Evolutionary conservation across 2,329 filamentous ascomycete species (phyloP).

Genomic region (Fusarium sp.): DNA sequence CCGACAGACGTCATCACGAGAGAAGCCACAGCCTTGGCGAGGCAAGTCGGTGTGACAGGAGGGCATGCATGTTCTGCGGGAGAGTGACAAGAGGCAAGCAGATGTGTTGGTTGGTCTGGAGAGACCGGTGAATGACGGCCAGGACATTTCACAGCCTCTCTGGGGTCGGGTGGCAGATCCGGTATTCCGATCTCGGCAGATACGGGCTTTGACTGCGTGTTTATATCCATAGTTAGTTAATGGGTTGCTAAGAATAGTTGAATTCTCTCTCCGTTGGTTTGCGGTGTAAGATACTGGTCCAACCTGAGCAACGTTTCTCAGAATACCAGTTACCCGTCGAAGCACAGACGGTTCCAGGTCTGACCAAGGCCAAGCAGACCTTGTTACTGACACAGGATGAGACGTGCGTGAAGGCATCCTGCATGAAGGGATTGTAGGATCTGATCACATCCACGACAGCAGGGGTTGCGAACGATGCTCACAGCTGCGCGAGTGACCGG

Average conservation of each 20-base stretch:
- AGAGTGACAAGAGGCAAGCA: not conserved
- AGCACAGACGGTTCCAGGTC: not conserved
- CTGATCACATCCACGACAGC: not conserved
- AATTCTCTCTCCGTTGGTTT: not conserved
- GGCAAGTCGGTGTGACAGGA: constrained; percentile 19
- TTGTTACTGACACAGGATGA: not conserved
- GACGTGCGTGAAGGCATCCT: not conserved
- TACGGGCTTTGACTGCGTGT: not conserved
- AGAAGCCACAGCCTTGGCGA: not conserved
- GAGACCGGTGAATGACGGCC: constrained; percentile 1
- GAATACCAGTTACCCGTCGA: not conserved
- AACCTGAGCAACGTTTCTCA: not conserved
- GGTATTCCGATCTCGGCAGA: constrained; percentile 4
- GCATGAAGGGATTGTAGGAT: not conserved
- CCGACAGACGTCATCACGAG: constrained; percentile 7
- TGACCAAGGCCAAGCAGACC: not conserved
- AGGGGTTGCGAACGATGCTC: not conserved
- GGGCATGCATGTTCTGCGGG: not conserved
- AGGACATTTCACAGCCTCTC: not conserved
- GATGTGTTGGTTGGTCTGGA: constrained; percentile 1
- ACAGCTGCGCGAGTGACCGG: not conserved
- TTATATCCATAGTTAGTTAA: not conserved
- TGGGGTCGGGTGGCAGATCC: not conserved
- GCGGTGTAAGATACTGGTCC: not conserved
- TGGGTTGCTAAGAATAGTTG: not conserved